Conservation (phyloP, 306 rosid genomes). For the Sesbania bispinosa region DNA sequence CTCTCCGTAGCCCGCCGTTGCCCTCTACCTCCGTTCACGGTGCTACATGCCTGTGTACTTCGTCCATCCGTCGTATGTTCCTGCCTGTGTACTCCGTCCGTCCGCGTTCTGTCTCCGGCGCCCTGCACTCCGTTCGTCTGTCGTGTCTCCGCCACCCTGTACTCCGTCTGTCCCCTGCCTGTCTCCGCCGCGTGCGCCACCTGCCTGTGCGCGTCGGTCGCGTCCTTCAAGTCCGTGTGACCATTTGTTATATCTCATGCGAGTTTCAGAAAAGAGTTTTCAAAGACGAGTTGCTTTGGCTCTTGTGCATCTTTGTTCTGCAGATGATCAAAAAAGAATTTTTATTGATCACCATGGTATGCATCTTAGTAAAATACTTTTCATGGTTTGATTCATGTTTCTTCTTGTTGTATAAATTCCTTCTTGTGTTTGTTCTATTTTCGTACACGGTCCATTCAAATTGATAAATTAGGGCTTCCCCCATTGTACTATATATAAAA, state of each 20-base stretch:
- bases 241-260: constrained; percentile 78
- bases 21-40: too few species aligned
- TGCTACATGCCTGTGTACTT: too few species aligned
- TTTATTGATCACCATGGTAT: constrained; percentile 70
- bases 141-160: too few species aligned
- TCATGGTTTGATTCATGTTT: neutral
- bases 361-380: constrained; percentile 4
- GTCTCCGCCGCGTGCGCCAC: too few species aligned
- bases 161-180: too few species aligned
- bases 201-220: too few species aligned
- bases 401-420: constrained; percentile 20
- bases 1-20: too few species aligned
- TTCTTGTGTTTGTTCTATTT: constrained; percentile 5
- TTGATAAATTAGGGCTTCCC: constrained; percentile 46
- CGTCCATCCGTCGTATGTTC: too few species aligned
- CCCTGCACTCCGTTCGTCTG: too few species aligned
- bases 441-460: neutral
- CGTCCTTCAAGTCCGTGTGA: too few species aligned
- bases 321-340: constrained; percentile 64
- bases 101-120: too few species aligned
- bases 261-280: constrained; percentile 64
- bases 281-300: constrained; percentile 84
- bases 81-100: too few species aligned
- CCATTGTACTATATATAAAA: constrained; percentile 14
- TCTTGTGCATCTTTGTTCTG: constrained; percentile 86